phyloP scores from a whole-genome alignment of 345 rosid genomes.

The Jatropha curcas region DNA sequence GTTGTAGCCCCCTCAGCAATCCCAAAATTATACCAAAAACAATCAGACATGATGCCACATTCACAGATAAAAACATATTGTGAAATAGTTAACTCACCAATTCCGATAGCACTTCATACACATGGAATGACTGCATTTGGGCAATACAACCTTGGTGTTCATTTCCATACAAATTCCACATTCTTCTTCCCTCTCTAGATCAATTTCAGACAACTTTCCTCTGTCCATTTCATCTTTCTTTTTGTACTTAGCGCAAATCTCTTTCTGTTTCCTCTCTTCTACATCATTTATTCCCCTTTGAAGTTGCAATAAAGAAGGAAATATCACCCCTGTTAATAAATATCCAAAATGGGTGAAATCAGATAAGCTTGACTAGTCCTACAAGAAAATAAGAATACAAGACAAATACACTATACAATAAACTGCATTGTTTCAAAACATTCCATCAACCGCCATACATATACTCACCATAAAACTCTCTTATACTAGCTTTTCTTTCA shows the following conservation, averaged over 20 bases:
- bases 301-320: slow-evolving; percentile 28
- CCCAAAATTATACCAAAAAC: background rate
- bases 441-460: background rate
- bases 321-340: slow-evolving; percentile 22
- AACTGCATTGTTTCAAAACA: background rate
- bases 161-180: slow-evolving; percentile 35
- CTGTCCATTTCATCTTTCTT: slow-evolving; percentile 21
- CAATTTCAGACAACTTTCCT: slow-evolving; percentile 23
- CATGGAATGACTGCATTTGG: slow-evolving; percentile 28
- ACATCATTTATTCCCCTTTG: slow-evolving; percentile 29
- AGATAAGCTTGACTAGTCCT: background rate
- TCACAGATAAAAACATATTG: background rate
- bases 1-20: background rate
- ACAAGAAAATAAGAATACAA: background rate
- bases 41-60: background rate
- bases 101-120: slow-evolving; percentile 31
- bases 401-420: background rate
- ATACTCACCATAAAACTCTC: slow-evolving; percentile 81
- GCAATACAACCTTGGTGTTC: slow-evolving; percentile 26
- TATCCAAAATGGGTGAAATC: background rate
- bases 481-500: slow-evolving; percentile 83
- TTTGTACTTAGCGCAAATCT: slow-evolving; percentile 18
- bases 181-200: slow-evolving; percentile 29
- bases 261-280: slow-evolving; percentile 26
- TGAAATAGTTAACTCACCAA: slow-evolving; percentile 10